These are phyloP conservation scores for Yamadazyma trypodendri DNA, from an alignment of 1,139 yeast species.

Conservation along the genomic window DNA sequence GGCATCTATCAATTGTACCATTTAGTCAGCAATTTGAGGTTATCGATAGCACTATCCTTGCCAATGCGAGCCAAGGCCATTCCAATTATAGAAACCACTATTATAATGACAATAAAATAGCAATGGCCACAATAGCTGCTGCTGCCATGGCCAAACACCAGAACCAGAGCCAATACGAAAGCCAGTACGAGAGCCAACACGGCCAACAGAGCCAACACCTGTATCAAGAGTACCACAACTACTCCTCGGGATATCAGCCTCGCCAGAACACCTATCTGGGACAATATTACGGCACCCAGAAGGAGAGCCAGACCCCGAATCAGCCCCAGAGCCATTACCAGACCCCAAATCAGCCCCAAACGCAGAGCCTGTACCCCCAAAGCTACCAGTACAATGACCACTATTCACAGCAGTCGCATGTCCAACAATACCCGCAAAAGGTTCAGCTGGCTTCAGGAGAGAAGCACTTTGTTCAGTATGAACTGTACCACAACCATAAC, in stretches of 20 bases:
- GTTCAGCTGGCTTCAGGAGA: too few relatives aligned
- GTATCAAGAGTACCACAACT: conserved; percentile 1
- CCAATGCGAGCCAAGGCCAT: background rate
- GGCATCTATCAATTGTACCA: conserved; percentile 28
- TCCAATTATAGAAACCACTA: conserved; percentile 3
- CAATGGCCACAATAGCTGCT: conserved; percentile 13
- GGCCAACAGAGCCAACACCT: background rate
- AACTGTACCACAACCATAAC: too few relatives aligned
- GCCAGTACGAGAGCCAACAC: conserved; percentile 5
- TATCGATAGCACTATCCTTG: conserved; percentile 4
- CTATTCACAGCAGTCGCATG: too few relatives aligned
- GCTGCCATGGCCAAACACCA: conserved; percentile 13
- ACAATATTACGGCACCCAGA: background rate
- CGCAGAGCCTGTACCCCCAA: too few relatives aligned
- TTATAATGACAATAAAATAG: conserved; percentile 7
- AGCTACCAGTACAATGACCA: too few relatives aligned
- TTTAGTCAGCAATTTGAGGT: conserved; percentile 30
- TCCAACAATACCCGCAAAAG: too few relatives aligned
- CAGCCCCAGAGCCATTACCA: background rate
- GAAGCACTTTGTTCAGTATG: too few relatives aligned
- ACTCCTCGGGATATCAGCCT: too few relatives aligned
- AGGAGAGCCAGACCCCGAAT: background rate
- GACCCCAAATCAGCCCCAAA: background rate
- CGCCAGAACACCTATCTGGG: too few relatives aligned
- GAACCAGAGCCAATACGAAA: too few relatives aligned